A percentile compares a stretch with the other conserved stretches of the same genome.
Conservation (phyloP, 169 alveolate species). For the Toxoplasma gondii region DNA sequence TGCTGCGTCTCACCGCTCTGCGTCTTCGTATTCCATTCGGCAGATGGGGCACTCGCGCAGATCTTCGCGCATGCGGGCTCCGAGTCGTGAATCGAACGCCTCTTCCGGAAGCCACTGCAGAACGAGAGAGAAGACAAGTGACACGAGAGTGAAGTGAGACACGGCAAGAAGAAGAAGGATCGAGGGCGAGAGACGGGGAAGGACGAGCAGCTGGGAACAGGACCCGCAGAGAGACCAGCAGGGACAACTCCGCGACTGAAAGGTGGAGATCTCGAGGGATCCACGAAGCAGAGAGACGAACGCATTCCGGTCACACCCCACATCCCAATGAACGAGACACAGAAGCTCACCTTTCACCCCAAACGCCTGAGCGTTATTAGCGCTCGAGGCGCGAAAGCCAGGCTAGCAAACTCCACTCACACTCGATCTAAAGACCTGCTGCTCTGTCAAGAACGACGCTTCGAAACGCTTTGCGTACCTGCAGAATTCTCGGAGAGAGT, state of each 20-base stretch:
- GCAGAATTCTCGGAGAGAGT: background rate
- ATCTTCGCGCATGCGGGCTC: background rate
- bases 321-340: too few species aligned
- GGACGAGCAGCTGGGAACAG: background rate
- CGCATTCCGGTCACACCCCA: too few species aligned
- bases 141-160: background rate
- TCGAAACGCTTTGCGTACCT: background rate
- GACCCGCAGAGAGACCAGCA: too few species aligned
- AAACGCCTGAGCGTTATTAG: too few species aligned
- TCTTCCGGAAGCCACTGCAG: conserved; percentile 42
- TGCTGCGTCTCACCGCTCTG: background rate
- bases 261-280: too few species aligned
- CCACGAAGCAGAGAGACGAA: too few species aligned
- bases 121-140: background rate
- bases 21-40: conserved; percentile 1
- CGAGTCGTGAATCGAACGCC: background rate
- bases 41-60: conserved; percentile 25
- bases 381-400: too few species aligned
- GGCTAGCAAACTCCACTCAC: too few species aligned
- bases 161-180: background rate
- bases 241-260: too few species aligned
- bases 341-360: too few species aligned
- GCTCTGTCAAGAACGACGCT: too few species aligned
- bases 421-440: too few species aligned
- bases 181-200: background rate